Evolutionary conservation across 371 early-diverging fungal genomes (phyloP).

Genomic region (Lichtheimia ramosa): DNA sequence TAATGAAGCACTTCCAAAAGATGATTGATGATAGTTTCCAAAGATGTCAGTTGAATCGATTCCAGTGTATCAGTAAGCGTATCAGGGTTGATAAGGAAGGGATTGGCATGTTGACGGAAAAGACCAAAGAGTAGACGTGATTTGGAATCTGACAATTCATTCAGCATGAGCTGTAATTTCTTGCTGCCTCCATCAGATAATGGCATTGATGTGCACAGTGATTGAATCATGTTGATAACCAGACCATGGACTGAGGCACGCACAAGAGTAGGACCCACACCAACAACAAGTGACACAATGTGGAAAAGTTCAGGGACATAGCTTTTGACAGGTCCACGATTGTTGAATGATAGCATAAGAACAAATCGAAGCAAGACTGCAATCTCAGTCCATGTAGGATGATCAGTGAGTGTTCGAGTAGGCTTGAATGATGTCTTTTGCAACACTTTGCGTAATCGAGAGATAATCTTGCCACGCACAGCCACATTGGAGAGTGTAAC

Average conservation of each 20-base stretch:
- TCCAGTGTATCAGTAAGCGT: slow-evolving; percentile 61
- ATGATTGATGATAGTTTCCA: slow-evolving; percentile 76
- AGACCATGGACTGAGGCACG: slow-evolving; percentile 86
- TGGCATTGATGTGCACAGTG: slow-evolving; percentile 67
- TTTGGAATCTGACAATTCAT: slow-evolving; percentile 76
- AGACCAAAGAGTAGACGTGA: slow-evolving; percentile 79
- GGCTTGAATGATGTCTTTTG: slow-evolving; percentile 65
- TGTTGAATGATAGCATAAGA: slow-evolving; percentile 84
- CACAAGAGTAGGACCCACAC: slow-evolving; percentile 78
- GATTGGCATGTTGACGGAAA: slow-evolving; percentile 63
- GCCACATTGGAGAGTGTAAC: slow-evolving; percentile 75
- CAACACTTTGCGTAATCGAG: slow-evolving; percentile 66
- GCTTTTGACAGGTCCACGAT: slow-evolving; percentile 62
- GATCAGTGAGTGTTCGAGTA: slow-evolving; percentile 63
- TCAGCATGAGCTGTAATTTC: slow-evolving; percentile 55
- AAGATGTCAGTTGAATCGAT: slow-evolving; percentile 63
- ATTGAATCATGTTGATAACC: slow-evolving; percentile 83
- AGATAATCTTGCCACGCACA: slow-evolving; percentile 75
- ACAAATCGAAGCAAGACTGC: slow-evolving; percentile 79
- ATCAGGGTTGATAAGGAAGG: slow-evolving; percentile 62
- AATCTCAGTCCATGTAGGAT: slow-evolving; percentile 84
- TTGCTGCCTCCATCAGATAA: slow-evolving; percentile 52
- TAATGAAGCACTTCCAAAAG: slow-evolving; percentile 75
- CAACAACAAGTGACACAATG: slow-evolving; percentile 74
- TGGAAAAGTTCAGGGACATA: slow-evolving; percentile 85